A percentile compares a stretch with the other conserved stretches of the same genome.
phyloP scores from a whole-genome alignment of 805 yeast species.

The Hanseniaspora clermontiae region DNA sequence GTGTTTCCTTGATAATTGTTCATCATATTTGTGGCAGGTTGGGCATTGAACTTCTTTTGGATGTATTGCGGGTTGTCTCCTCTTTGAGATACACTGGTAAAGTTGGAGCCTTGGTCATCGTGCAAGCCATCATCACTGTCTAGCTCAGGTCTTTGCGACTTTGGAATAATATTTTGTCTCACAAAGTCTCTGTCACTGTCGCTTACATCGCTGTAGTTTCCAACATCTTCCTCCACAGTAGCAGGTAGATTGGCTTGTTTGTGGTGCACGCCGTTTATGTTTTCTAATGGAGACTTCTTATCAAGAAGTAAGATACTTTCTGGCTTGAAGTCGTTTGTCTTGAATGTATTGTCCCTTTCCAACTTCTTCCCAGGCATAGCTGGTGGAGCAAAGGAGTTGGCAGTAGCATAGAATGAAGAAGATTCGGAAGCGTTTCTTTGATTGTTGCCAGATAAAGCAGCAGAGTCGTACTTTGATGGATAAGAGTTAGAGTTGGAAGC shows the following conservation, averaged over 20 bases:
- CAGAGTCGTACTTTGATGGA: slow-evolving; percentile 4
- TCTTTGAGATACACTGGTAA: slow-evolving; percentile 69
- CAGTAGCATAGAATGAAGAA: slow-evolving; percentile 4
- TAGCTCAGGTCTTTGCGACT: slow-evolving; percentile 17
- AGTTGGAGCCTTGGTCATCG: slow-evolving; percentile 41
- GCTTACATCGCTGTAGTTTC: slow-evolving; percentile 14
- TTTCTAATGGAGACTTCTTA: slow-evolving; percentile 11
- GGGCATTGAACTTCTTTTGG: slow-evolving; percentile 7
- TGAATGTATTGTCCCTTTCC: slow-evolving; percentile 7
- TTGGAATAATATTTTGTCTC: slow-evolving; percentile 17
- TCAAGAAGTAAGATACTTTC: slow-evolving; percentile 7
- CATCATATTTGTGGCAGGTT: background rate
- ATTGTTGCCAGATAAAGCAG: background rate
- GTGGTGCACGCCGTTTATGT: slow-evolving; percentile 2
- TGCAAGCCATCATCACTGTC: slow-evolving; percentile 22
- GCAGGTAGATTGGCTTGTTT: background rate
- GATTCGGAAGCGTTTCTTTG: background rate
- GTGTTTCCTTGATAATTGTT: slow-evolving; percentile 12
- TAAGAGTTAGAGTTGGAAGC: background rate
- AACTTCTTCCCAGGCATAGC: background rate
- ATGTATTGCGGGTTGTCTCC: slow-evolving; percentile 51
- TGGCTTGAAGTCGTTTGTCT: slow-evolving; percentile 12
- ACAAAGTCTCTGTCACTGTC: slow-evolving; percentile 18
- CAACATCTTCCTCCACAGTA: slow-evolving; percentile 15
- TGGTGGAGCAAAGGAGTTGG: background rate